Conservation (phyloP, 805 yeast species). For the Zygoascus biomembranicola region DNA sequence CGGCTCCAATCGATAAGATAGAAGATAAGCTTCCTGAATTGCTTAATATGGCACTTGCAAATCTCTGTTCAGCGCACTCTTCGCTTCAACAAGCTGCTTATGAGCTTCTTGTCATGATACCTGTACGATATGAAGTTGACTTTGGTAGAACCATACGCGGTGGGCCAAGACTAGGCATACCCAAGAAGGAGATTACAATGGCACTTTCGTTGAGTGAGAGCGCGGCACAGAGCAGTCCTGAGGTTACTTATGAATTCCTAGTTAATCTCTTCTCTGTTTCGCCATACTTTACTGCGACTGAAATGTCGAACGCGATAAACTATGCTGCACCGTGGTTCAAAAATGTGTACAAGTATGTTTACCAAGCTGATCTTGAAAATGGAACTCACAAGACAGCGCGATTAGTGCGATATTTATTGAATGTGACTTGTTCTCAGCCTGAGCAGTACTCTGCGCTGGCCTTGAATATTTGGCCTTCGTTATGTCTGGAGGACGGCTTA, state of each 20-base stretch:
- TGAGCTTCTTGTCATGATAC: slow-evolving; percentile 51
- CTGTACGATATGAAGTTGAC: slow-evolving; percentile 50
- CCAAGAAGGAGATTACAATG: slow-evolving; percentile 57
- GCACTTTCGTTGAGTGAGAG: slow-evolving; percentile 47
- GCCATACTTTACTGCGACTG: slow-evolving; percentile 19
- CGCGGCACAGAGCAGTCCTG: slow-evolving; percentile 51
- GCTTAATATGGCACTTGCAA: slow-evolving; percentile 57
- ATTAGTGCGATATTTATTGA: slow-evolving; percentile 53
- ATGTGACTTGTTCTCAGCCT: slow-evolving; percentile 44
- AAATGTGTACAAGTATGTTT: slow-evolving; percentile 54
- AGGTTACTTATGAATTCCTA: slow-evolving; percentile 50
- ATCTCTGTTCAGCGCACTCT: slow-evolving; percentile 51
- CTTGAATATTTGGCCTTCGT: slow-evolving; percentile 56
- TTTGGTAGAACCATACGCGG: slow-evolving; percentile 49
- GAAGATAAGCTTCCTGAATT: slow-evolving; percentile 49
- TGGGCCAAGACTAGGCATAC: slow-evolving; percentile 56
- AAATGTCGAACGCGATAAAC: slow-evolving; percentile 33
- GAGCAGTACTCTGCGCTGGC: slow-evolving; percentile 46
- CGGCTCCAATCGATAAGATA: background rate
- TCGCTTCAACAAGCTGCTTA: slow-evolving; percentile 59
- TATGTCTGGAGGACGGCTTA: slow-evolving; percentile 54
- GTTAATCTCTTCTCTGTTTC: slow-evolving; percentile 44
- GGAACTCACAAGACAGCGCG: slow-evolving; percentile 57
- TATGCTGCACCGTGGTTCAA: slow-evolving; percentile 69
- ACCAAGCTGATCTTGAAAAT: slow-evolving; percentile 39